Base-by-base conservation (phyloP, 23 red algal genomes). In the Gracilaria gracilis region DNA sequence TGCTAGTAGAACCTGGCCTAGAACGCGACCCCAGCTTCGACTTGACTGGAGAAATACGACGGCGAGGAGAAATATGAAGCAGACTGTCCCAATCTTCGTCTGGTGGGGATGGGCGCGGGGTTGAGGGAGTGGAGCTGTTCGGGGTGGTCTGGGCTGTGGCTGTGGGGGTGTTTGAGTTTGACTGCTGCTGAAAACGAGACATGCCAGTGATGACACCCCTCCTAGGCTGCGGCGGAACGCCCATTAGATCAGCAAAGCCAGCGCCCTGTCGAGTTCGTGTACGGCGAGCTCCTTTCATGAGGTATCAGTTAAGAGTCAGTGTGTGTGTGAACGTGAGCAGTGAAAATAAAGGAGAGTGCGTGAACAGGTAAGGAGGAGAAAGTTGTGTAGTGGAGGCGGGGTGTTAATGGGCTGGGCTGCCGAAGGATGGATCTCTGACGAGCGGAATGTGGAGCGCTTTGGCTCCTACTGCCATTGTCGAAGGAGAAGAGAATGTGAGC, bases 201-300 rank as follows among this genome's bases (percentile, higher is more conserved):
- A 87, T 71, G 5, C 64, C 67, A 31, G 84, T 87, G 84, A 87
- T 87, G 67, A 87, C 67, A 47, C 62, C 66, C 40, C 64, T 67
- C 62, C 37, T 46, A 15, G 64, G 84, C 11, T 49, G 67, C 19
- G 33, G 23, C 8, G 42, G 84, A 21, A 67, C 47, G 47, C 67
- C 47, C 84, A 87, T 87, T 14, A 87, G 48, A 67, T 87, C 84
- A 40, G 84, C 64, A 51, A 87, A 87, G 67, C 84, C 84, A 29
- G 84, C 67, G 39, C 69, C 62, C 31, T 48, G 44, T 27, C 79
- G 79, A 11, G 51, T 57, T 64, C 67, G 84, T 25, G 64, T 87
- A 67, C 84, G 84, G 67, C 84, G 84, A 0, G 84, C 84, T 67
- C 84, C 84, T 75, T 87, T 87, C 84, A 87, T 87, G 84, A 34